Evolutionary conservation across 352 stramenopile genomes (phyloP), one percentile per base, ranked within the genome.

Genomic region (Globisporangium uncinulatum): DNA sequence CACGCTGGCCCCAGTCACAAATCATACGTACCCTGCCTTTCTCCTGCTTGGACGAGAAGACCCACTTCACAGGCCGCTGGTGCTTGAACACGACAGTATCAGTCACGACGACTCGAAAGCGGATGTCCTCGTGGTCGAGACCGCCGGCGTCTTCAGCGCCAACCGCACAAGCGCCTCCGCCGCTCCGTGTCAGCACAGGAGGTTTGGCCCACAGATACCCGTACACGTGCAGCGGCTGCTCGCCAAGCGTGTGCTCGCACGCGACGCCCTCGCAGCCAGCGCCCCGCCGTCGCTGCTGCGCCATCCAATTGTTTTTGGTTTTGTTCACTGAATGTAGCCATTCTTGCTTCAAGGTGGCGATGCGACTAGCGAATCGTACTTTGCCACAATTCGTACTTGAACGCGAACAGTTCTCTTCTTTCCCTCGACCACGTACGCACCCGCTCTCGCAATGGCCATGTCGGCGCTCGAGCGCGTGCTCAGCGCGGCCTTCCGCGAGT

Each of bases 11-110:
- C 46, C 14, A 55, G 10, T n/a, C 31, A 13, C 31, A 39, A 24
- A n/a, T 15, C 44, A 11, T 13, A 42, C 52, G 0, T 47, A 86
- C 79, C 49, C 84, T 86, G 20, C 79, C 79, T 50, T 71, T 71
- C 48, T 89, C 79, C 55, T 87, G 79, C 45, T 76, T 82, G 53
- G 75, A 89, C 49, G 75, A 87, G 65, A 89, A 89, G 61, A 89
- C 61, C 79, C 79, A 87, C 51, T 80, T 77, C 54, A 77, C 51
- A 15, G 75, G 79, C 37, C 85, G 86, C 46, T 89, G 76, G 42
- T 75, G 60, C 67, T 86, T 83, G 65, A 89, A 87, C 42, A 89
- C 62, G 31, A 89, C 75, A n/a, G 79, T 89, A 54, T 87, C 77
- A 21, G 77, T 64, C 51, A 87, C 50, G 14, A 83, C 66, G 34